These are phyloP conservation scores for Hibiscus mutabilis DNA, from an alignment of 345 rosid genomes.

Conservation along the genomic window DNA sequence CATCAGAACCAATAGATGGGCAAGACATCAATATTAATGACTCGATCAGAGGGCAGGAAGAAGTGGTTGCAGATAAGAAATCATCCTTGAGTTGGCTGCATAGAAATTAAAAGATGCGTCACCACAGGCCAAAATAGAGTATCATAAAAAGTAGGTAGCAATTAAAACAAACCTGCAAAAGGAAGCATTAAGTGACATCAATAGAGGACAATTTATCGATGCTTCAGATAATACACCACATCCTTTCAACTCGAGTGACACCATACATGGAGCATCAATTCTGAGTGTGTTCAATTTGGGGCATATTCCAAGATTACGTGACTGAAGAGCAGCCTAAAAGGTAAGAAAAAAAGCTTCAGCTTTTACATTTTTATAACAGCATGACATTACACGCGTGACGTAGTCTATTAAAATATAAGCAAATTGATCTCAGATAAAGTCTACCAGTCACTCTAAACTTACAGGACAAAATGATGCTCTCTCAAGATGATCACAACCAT, in stretches of 20 bases:
- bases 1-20: slow-evolving; percentile 72
- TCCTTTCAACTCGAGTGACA: slow-evolving; percentile 86
- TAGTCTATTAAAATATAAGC: background rate
- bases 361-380: background rate
- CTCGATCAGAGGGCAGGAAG: slow-evolving; percentile 72
- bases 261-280: slow-evolving; percentile 79
- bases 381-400: background rate
- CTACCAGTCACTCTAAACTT: slow-evolving; percentile 27
- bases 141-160: slow-evolving; percentile 7
- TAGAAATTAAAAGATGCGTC: slow-evolving; percentile 11
- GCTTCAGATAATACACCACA: slow-evolving; percentile 89
- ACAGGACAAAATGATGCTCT: slow-evolving; percentile 84
- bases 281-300: slow-evolving; percentile 69
- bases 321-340: slow-evolving; percentile 72
- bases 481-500: slow-evolving; percentile 97
- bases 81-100: slow-evolving; percentile 89
- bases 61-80: slow-evolving; percentile 73
- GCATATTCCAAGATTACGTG: slow-evolving; percentile 88
- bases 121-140: slow-evolving; percentile 1
- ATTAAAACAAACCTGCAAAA: slow-evolving; percentile 65
- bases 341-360: background rate
- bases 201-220: slow-evolving; percentile 66
- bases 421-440: background rate
- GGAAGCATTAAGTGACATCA: slow-evolving; percentile 89
- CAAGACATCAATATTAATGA: slow-evolving; percentile 91